Percentiles rank a stretch among this genome's conserved stretches.
Conservation (phyloP, 2,329 filamentous ascomycete species). For the Cyclaneusma minus region DNA sequence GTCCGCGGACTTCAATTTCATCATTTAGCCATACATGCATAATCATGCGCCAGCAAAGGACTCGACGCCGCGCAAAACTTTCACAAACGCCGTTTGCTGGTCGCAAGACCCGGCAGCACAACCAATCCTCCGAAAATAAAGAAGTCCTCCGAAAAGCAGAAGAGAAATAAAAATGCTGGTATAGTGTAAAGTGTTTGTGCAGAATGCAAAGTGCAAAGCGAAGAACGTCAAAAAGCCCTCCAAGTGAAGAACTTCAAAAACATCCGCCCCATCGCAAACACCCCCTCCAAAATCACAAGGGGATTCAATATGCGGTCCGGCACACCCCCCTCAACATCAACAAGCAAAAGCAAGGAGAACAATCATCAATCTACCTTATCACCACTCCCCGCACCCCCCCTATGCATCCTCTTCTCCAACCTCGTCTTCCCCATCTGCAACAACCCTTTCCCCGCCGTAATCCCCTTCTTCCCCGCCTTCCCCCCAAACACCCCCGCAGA, state of each 20-base stretch:
- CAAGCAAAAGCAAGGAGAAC: slow-evolving; percentile 22
- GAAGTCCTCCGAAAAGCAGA: too few relatives aligned
- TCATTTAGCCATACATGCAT: too few relatives aligned
- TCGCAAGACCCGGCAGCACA: too few relatives aligned
- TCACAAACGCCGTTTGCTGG: too few relatives aligned
- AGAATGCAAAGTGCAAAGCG: slow-evolving; percentile 1
- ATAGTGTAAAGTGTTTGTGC: too few relatives aligned
- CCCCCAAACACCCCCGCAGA: slow-evolving; percentile 58
- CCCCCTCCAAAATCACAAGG: too few relatives aligned
- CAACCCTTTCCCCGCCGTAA: slow-evolving; percentile 78
- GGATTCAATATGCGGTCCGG: slow-evolving; percentile 17
- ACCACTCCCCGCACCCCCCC: slow-evolving; percentile 33
- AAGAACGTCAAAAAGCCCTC: slow-evolving; percentile 9
- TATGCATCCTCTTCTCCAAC: slow-evolving; percentile 29
- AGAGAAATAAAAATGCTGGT: too few relatives aligned
- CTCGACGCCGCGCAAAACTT: too few relatives aligned
- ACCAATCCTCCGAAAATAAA: too few relatives aligned
- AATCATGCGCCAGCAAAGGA: too few relatives aligned
- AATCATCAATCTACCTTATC: slow-evolving; percentile 79
- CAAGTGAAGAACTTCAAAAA: slow-evolving; percentile 5
- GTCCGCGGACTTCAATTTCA: too few relatives aligned
- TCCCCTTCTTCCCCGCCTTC: slow-evolving; percentile 58
- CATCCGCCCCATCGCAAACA: slow-evolving; percentile 14
- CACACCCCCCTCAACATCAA: too few relatives aligned
- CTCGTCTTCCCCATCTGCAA: slow-evolving; percentile 84